phyloP scores from a whole-genome alignment of 2,329 filamentous ascomycete species.

The Leptographium wingfieldii region DNA sequence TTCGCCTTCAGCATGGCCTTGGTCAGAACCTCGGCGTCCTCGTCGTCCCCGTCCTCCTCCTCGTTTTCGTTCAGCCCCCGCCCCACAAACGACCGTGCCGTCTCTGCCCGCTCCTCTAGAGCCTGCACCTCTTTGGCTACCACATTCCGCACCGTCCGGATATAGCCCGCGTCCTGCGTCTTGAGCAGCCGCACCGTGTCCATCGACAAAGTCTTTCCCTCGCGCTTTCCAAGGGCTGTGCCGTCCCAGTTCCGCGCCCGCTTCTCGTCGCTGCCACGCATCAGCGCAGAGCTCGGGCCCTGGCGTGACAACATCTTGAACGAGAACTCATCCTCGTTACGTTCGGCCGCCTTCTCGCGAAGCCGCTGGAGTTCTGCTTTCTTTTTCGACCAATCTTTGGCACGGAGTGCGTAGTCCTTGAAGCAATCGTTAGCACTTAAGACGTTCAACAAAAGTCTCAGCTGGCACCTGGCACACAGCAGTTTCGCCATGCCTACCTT shows the following conservation, averaged over 20 bases:
- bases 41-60: conserved; percentile 19
- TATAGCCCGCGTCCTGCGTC: conserved; percentile 55
- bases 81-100: conserved; percentile 24
- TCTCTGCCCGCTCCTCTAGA: conserved; percentile 40
- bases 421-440: background rate
- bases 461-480: background rate
- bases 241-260: conserved; percentile 35
- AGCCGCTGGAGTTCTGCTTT: conserved; percentile 47
- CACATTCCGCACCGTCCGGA: conserved; percentile 49
- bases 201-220: conserved; percentile 40
- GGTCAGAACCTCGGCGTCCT: conserved; percentile 15
- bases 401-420: conserved; percentile 29
- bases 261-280: conserved; percentile 24
- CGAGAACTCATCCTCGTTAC: conserved; percentile 64
- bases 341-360: conserved; percentile 47
- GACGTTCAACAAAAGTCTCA: background rate
- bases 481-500: conserved; percentile 41
- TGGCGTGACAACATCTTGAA: conserved; percentile 52
- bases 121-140: conserved; percentile 42
- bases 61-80: conserved; percentile 20
- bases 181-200: conserved; percentile 52
- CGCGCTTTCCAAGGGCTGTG: conserved; percentile 43
- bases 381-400: conserved; percentile 54
- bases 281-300: conserved; percentile 37
- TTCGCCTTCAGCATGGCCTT: conserved; percentile 11